Evolutionary conservation across 345 rosid genomes (phyloP), one percentile per base, ranked within the genome.

Genomic region (Syzygium aromaticum): DNA sequence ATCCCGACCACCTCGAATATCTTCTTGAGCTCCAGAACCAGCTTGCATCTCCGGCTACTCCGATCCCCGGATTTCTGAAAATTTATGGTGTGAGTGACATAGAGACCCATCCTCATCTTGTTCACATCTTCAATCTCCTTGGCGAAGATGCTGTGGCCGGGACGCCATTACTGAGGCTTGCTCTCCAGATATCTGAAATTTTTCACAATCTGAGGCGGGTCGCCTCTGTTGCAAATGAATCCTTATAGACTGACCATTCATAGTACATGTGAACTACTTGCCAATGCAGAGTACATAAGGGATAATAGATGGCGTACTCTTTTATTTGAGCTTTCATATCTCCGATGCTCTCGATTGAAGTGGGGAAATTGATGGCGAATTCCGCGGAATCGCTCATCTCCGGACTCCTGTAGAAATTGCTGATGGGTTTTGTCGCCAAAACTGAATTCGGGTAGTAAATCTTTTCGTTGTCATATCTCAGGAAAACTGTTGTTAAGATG

Each of bases 361-460:
- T 94, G 3, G 93, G 91, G 57, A 95, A 56, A 43, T 93, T 89
- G 21, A 95, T 84, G 2, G 92, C 87, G 90, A 95, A 95, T 82
- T 93, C 98, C 40, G 94, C 89, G n/a, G 93, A 91, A 87, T 95
- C 97, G 46, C 95, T 90, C 98, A 95, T 95, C 83, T 94, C 94
- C 0, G 98, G 96, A 87, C 98, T 94, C 83, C 98, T 94, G 87
- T 94, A 93, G 89, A 89, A 93, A 22, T 93, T 93, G 89, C 95
- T 91, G 89, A 93, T 92, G 10, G 94, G 92, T 90, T 93, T 92
- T 2, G 90, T 90, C 38, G 91, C 88, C 85, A 94, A 85, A 90
- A 93, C 93, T 6, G 95, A 84, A 89, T 95, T 95, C 0, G 95
- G 92, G 78, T 93, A 94, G 85, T 90, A 90, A 86, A 95, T 91